Base-by-base conservation (phyloP, 768 basidiomycete genomes). In the Podaxis carcinomalis region DNA sequence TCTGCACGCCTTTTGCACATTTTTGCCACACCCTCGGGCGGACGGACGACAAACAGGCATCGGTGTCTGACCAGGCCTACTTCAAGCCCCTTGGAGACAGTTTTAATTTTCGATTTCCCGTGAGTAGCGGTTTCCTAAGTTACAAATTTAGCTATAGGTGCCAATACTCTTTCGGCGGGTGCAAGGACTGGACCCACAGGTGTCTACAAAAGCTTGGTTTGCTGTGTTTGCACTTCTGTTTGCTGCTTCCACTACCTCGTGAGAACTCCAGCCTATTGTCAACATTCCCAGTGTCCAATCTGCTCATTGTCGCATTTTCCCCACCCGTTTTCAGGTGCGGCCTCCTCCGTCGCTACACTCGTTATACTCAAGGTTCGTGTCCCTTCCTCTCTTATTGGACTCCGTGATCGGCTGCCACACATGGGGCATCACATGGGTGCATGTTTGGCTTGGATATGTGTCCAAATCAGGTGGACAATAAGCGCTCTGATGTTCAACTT, bases 321-420 rank as follows among this genome's bases (percentile, higher is more conserved):
- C 56, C 55, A 53, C 61, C 67, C 56, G 51, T 52, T 46, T 67
- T 69, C 74, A 85, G 84, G 85, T 78, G 79, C 84, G 86, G 86
- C 86, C 83, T 84, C 85, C 84, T 87, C 84, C 85, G 84, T 78
- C 67, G 70, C 72, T 72, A 82, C 84, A 73, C 69, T 88, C 86
- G 64, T 85, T 87, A 16, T 75, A 74, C 67, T 65, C 74, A 77
- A 83, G 82, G 86, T 86, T 64, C 62, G 78, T 71, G 59, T 40
- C 14, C 37, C 37, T 63, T 64, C 53, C 44, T 47, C 23, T 61
- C 50, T 63, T 51, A 57, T 28, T 54, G 14, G 37, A 10, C 19
- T 42, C 25, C 36, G 28, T 23, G 42, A 25, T 60, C 51, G 10
- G 37, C 21, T 40, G 54, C 59, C 57, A 66, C 64, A 47, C 39